Percentiles rank a stretch among this genome's conserved stretches.
Conservation (phyloP, 495 filamentous ascomycete genomes). For the Penicilliopsis zonata region DNA sequence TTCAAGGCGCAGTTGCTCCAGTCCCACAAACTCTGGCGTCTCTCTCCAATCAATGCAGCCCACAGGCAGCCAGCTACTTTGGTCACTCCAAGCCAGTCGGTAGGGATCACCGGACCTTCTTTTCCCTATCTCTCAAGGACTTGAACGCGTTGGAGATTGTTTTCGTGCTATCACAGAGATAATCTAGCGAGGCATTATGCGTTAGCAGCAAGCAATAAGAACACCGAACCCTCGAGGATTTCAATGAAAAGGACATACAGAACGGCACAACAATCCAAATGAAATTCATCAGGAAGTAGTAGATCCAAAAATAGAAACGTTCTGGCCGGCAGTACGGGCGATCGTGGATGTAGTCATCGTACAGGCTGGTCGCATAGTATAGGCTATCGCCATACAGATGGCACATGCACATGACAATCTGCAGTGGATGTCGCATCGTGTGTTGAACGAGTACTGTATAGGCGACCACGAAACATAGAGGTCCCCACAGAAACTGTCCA, state of each 20-base stretch:
- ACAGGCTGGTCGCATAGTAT: conserved; percentile 73
- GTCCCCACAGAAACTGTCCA: conserved; percentile 58
- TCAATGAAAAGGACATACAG: conserved; percentile 23
- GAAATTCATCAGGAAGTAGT: conserved; percentile 76
- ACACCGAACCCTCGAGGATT: neutral
- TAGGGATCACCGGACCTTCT: conserved; percentile 19
- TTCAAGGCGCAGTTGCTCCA: too few species aligned
- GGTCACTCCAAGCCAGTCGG: neutral
- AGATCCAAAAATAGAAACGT: conserved; percentile 73
- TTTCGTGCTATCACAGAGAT: conserved; percentile 37
- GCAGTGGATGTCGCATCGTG: conserved; percentile 56
- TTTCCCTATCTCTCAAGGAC: conserved; percentile 20
- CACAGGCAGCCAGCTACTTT: too few species aligned
- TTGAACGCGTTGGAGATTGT: conserved; percentile 35
- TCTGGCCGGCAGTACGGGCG: conserved; percentile 63
- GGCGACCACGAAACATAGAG: conserved; percentile 60
- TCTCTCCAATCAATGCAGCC: too few species aligned
- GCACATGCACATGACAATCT: conserved; percentile 59
- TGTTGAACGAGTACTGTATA: conserved; percentile 45
- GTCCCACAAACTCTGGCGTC: too few species aligned
- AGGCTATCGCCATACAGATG: conserved; percentile 80
- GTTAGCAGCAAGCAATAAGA: conserved; percentile 8
- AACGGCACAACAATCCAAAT: conserved; percentile 75
- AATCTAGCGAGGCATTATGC: conserved; percentile 27
- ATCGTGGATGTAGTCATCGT: conserved; percentile 46